Evolutionary conservation across 805 yeast genomes (phyloP).

Genomic region (Myxozyma monticola): DNA sequence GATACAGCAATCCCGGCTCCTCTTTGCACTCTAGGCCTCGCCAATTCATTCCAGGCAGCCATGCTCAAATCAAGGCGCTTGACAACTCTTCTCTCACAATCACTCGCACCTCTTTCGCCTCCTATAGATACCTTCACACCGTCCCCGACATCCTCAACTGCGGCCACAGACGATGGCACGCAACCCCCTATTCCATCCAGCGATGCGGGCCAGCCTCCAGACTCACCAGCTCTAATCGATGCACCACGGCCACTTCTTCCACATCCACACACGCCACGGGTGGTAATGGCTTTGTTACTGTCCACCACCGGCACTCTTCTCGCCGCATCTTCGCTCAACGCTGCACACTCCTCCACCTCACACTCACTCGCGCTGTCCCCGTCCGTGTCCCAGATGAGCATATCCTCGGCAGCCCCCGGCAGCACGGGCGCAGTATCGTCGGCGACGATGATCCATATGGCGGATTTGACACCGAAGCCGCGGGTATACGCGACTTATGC

Average conservation of each 20-base stretch:
- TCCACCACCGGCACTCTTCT: constrained; percentile 21
- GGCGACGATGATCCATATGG: constrained; percentile 15
- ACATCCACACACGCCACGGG: constrained; percentile 17
- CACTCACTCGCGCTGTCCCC: constrained; percentile 24
- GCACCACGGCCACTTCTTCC: constrained; percentile 4
- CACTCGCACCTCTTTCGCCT: constrained; percentile 11
- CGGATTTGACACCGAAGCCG: constrained; percentile 26
- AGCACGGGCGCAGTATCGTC: neutral
- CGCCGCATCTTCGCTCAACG: constrained; percentile 18
- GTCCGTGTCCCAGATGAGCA: constrained; percentile 20
- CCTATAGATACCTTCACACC: constrained; percentile 21
- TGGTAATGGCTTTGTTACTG: constrained; percentile 24
- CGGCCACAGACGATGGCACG: no score
- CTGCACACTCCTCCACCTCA: neutral
- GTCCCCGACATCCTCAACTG: no score
- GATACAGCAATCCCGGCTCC: neutral
- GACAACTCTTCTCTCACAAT: constrained; percentile 28
- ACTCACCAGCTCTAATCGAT: neutral
- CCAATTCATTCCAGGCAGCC: neutral
- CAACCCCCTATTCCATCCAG: neutral
- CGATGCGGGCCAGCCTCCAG: neutral
- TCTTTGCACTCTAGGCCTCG: neutral
- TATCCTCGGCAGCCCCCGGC: neutral
- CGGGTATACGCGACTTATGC: constrained; percentile 33
- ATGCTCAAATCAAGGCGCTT: constrained; percentile 32